These are phyloP conservation scores for Saccharomycopsis malanga DNA, from an alignment of 805 yeast species.

Conservation along the genomic window DNA sequence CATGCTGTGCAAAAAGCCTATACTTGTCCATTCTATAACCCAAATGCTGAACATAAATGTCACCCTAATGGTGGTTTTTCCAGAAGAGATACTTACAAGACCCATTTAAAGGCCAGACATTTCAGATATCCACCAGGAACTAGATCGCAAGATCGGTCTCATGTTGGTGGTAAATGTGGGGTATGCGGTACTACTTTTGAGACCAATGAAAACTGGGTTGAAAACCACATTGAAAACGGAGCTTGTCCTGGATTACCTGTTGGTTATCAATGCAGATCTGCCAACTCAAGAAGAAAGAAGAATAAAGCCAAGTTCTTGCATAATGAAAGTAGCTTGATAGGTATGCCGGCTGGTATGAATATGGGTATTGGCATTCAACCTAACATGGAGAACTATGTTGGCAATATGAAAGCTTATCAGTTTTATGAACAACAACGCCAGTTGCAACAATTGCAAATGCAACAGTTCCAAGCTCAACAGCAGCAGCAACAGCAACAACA, in stretches of 20 bases:
- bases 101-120: conserved; percentile 84
- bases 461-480: conserved; percentile 20
- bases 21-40: conserved; percentile 64
- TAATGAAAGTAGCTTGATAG: not conserved
- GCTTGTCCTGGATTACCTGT: conserved; percentile 47
- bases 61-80: conserved; percentile 82
- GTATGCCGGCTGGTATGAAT: not conserved
- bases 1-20: conserved; percentile 67
- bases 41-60: conserved; percentile 38
- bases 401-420: conserved; percentile 18
- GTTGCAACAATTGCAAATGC: conserved; percentile 19
- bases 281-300: conserved; percentile 31
- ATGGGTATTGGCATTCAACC: conserved; percentile 9
- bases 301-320: conserved; percentile 18
- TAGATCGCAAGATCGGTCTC: conserved; percentile 62
- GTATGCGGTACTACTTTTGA: conserved; percentile 62
- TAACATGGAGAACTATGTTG: conserved; percentile 3
- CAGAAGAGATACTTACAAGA: conserved; percentile 86
- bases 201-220: conserved; percentile 76
- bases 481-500: conserved; percentile 16
- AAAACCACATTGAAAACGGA: conserved; percentile 66
- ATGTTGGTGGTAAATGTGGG: conserved; percentile 68
- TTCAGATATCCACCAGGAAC: conserved; percentile 86
- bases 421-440: conserved; percentile 17
- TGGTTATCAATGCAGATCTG: conserved; percentile 31